Evolutionary conservation across 768 basidiomycete species (phyloP).

Genomic region (Cubamyces lactineus): DNA sequence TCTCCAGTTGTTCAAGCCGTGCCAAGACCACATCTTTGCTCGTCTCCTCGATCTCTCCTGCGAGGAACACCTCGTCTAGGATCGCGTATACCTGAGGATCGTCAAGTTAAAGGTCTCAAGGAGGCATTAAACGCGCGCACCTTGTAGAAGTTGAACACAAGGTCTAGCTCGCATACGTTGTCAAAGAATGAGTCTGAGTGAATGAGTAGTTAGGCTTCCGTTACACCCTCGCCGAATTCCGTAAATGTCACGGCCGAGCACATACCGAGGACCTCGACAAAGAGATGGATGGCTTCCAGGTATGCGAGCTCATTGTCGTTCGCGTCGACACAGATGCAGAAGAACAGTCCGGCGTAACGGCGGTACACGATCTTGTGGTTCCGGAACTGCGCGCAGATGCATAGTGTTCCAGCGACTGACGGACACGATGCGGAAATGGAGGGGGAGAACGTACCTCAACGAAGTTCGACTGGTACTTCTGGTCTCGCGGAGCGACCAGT

Average conservation of each 20-base stretch:
- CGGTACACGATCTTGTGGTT: conserved; percentile 96
- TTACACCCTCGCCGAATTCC: neutral
- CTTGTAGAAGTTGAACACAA: conserved; percentile 99
- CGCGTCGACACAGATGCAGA: conserved; percentile 95
- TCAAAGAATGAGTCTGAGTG: conserved; percentile 92
- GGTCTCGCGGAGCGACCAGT: conserved; percentile 93
- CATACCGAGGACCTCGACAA: conserved; percentile 95
- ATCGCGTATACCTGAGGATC: conserved; percentile 87
- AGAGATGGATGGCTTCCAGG: conserved; percentile 96
- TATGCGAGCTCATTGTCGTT: conserved; percentile 99
- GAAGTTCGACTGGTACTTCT: conserved; percentile 99
- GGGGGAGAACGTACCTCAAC: conserved; percentile 73
- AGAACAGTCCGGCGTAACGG: conserved; percentile 76
- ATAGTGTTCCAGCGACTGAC: neutral
- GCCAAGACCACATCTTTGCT: conserved; percentile 94
- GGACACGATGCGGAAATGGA: neutral
- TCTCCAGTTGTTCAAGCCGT: conserved; percentile 90
- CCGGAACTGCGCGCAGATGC: conserved; percentile 68
- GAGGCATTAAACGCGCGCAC: conserved; percentile 39
- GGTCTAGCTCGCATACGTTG: conserved; percentile 96
- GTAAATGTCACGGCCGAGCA: conserved; percentile 4
- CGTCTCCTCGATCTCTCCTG: conserved; percentile 98
- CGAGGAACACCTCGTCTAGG: conserved; percentile 96
- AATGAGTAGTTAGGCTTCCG: neutral
- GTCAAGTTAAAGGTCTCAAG: neutral